Evolutionary conservation across 176 grass and related monocot genomes (phyloP).

Genomic region (Oryza punctata): DNA sequence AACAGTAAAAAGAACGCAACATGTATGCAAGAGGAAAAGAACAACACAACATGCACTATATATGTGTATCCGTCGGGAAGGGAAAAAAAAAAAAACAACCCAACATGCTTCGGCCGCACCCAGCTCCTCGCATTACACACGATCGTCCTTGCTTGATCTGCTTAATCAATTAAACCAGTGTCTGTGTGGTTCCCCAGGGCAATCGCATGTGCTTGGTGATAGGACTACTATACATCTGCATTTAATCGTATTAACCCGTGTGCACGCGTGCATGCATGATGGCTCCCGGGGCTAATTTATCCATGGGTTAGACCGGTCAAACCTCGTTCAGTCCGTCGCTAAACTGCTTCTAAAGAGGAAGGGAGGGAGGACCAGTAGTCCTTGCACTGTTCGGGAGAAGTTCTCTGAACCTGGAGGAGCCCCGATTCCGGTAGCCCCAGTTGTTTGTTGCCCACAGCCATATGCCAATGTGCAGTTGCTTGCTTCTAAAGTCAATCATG

Average conservation of each 20-base stretch:
- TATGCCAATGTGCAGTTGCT: not conserved
- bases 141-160: conserved; percentile 1
- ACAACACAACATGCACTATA: not conserved
- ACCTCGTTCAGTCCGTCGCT: not conserved
- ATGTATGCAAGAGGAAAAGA: not conserved
- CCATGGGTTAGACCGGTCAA: conserved; percentile 32
- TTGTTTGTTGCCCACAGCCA: not conserved
- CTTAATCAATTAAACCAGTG: conserved; percentile 17
- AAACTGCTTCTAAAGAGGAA: not conserved
- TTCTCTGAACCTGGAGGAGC: conserved; percentile 17
- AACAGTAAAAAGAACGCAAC: not conserved
- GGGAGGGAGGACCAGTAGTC: conserved; percentile 19
- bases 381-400: not conserved
- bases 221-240: not conserved
- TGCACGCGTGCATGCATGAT: not conserved
- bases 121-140: not conserved
- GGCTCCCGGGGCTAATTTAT: not conserved
- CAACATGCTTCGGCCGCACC: not conserved
- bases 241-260: not conserved
- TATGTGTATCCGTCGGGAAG: not conserved
- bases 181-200: conserved; percentile 39
- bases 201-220: conserved; percentile 29
- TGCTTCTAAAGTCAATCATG: conserved; percentile 27
- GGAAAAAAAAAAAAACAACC: not conserved
- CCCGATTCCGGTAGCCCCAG: not conserved